Percentiles rank a stretch among this genome's conserved stretches.
These are phyloP conservation scores for Lentinus brumalis DNA, from an alignment of 768 basidiomycete genomes.

Conservation along the genomic window DNA sequence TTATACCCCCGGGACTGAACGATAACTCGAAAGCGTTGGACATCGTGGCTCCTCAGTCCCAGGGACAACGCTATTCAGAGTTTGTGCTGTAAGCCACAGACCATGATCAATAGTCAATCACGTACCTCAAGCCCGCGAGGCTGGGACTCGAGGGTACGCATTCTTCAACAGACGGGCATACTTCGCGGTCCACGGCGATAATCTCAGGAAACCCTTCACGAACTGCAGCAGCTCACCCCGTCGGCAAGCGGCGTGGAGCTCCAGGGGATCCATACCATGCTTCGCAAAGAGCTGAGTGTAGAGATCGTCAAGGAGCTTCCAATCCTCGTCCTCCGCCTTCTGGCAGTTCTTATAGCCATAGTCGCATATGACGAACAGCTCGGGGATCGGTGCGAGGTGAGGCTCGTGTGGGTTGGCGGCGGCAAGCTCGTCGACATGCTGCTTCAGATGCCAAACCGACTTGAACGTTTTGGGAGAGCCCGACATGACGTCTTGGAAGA, in stretches of 20 bases:
- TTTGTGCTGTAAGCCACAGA: too few species aligned
- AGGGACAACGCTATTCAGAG: too few species aligned
- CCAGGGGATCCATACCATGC: conserved; percentile 29
- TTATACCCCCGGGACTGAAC: too few species aligned
- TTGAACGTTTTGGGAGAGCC: conserved; percentile 18
- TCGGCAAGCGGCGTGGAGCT: conserved; percentile 39
- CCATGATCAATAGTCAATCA: too few species aligned
- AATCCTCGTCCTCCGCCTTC: conserved; percentile 31
- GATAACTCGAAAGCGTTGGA: too few species aligned
- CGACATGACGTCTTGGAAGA: conserved; percentile 30
- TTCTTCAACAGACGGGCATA: conserved; percentile 35
- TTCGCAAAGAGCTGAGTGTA: conserved; percentile 38
- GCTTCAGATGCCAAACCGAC: conserved; percentile 43
- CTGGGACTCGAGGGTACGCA: conserved; percentile 23
- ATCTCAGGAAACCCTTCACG: conserved; percentile 24
- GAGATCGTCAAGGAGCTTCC: conserved; percentile 30
- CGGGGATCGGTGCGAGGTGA: neutral
- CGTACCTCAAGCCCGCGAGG: neutral
- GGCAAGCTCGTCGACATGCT: conserved; percentile 21
- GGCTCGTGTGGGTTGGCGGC: neutral
- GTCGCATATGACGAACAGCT: conserved; percentile 27
- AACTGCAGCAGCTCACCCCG: conserved; percentile 35
- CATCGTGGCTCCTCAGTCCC: too few species aligned
- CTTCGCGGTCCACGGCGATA: conserved; percentile 21
- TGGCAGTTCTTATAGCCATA: conserved; percentile 42